Evolutionary conservation across 2,329 filamentous ascomycete genomes (phyloP).

Genomic region (Ophiostoma perfectum): DNA sequence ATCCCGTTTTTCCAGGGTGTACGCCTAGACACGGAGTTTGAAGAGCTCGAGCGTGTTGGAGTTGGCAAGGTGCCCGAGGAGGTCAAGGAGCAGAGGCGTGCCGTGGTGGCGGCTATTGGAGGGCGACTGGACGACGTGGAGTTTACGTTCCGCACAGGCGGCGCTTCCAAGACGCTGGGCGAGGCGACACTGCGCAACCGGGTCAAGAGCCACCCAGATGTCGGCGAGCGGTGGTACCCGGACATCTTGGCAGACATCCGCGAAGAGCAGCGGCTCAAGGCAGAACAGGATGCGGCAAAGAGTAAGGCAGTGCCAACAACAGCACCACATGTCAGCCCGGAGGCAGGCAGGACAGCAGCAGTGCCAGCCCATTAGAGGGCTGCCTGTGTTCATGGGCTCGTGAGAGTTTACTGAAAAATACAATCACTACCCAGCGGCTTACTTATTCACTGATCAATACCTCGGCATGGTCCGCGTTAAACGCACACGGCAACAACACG

Average conservation of each 20-base stretch:
- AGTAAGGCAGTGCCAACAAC: background rate
- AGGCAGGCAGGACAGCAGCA: conserved; percentile 25
- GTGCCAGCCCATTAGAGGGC: conserved; percentile 37
- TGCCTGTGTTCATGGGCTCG: too few relatives aligned
- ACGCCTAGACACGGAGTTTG: conserved; percentile 71
- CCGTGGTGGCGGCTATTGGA: conserved; percentile 49
- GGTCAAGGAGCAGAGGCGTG: conserved; percentile 56
- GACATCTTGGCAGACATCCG: conserved; percentile 55
- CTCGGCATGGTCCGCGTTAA: background rate
- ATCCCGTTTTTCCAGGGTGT: conserved; percentile 89
- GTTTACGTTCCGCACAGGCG: conserved; percentile 73
- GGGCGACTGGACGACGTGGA: conserved; percentile 68
- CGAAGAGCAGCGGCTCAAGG: conserved; percentile 46
- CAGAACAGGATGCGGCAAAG: conserved; percentile 17
- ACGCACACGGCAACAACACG: background rate
- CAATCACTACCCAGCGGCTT: too few relatives aligned
- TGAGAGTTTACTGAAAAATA: too few relatives aligned
- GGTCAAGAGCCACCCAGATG: conserved; percentile 81
- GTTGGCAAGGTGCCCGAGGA: conserved; percentile 55
- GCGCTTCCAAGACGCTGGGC: conserved; percentile 62
- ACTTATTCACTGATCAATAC: too few relatives aligned
- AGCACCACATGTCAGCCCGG: conserved; percentile 26
- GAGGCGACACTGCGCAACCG: conserved; percentile 81
- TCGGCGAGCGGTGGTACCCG: conserved; percentile 75
- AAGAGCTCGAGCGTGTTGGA: conserved; percentile 62